phyloP scores from a whole-genome alignment of 495 filamentous ascomycete genomes.

The Podospora bellae-mahoneyi region DNA sequence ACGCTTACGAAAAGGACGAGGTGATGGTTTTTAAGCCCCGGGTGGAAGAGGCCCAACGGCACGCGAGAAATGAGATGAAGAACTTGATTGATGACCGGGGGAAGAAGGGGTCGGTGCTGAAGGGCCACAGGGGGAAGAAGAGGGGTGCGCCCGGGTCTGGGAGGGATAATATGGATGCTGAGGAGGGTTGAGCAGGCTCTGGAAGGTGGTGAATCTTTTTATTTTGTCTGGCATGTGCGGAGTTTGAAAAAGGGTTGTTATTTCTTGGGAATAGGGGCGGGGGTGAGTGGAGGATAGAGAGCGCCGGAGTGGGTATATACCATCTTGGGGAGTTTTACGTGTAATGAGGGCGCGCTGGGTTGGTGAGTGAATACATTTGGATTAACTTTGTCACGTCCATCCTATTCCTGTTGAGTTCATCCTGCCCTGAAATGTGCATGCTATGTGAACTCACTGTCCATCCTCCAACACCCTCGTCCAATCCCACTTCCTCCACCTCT shows the following conservation, averaged over 20 bases:
- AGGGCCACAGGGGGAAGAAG: conserved; percentile 53
- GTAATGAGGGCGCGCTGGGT: conserved; percentile 1
- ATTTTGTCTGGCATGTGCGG: background rate
- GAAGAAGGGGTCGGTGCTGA: conserved; percentile 57
- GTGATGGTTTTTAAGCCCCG: conserved; percentile 78
- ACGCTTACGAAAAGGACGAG: conserved; percentile 69
- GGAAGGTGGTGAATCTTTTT: background rate
- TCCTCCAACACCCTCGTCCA: conserved; percentile 80
- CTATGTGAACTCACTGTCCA: no score
- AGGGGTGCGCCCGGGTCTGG: conserved; percentile 41
- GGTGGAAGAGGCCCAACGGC: conserved; percentile 79
- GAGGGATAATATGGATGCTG: conserved; percentile 75
- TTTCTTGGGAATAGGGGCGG: background rate
- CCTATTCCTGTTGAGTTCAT: background rate
- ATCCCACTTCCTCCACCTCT: conserved; percentile 88
- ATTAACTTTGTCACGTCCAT: background rate
- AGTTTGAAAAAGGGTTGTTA: background rate
- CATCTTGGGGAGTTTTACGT: conserved; percentile 7
- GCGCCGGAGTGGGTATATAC: conserved; percentile 1
- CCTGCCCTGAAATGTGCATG: background rate
- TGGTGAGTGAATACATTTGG: background rate
- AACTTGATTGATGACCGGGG: conserved; percentile 72
- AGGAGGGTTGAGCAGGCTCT: conserved; percentile 56
- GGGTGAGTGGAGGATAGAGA: background rate
- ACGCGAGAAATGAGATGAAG: conserved; percentile 81